Evolutionary conservation across 495 filamentous ascomycete species (phyloP), one percentile per base, ranked within the genome.

Genomic region (Sordaria brevicollis): DNA sequence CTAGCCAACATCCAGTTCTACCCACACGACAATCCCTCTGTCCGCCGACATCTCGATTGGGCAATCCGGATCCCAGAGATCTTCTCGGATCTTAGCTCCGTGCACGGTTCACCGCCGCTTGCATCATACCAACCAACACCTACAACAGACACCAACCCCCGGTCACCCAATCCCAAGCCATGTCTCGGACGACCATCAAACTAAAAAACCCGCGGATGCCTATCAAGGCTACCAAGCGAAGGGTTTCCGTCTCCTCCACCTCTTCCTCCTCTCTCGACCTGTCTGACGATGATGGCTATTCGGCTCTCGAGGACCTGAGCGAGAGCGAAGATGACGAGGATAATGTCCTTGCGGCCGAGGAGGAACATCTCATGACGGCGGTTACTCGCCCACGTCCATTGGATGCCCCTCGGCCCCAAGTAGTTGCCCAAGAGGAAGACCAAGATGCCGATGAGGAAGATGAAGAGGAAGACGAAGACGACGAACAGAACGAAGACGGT

Each of bases 301-400:
- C 88, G 15, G 91, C 84, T 19, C 89, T 94, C 37, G 89, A 93
- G 72, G 87, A 91, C 39, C 90, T 96, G 70, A 90, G 86, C 68
- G 92, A 93, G 65, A 90, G 86, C 9, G 90, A 91, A 66, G 79
- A 83, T 69, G 90, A 92, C 77, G 90, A 93, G 73, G 85, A 88
- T 75, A 87, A 89, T 81, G 84, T 93, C 33, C 85, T 89, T 73
- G 86, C 88, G 79, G 81, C 87, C 73, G 91, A 95, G 84, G 91
- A 92, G 80, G 80, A 88, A 76, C 84, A 89, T 72, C 91, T 93
- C 66, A 83, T 92, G 65, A 75, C 76, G 37, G 71, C 79, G 66
- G 77, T 77, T 67, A 72, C 75, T 73, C 78, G 76, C 21, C 72
- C 76, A 77, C 68, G 73, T 70, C 43, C 77, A 66, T 71, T 71